A percentile compares a stretch with the other conserved stretches of the same genome.
phyloP scores from a whole-genome alignment of 1,139 yeast genomes.

The Candida tropicalis region DNA sequence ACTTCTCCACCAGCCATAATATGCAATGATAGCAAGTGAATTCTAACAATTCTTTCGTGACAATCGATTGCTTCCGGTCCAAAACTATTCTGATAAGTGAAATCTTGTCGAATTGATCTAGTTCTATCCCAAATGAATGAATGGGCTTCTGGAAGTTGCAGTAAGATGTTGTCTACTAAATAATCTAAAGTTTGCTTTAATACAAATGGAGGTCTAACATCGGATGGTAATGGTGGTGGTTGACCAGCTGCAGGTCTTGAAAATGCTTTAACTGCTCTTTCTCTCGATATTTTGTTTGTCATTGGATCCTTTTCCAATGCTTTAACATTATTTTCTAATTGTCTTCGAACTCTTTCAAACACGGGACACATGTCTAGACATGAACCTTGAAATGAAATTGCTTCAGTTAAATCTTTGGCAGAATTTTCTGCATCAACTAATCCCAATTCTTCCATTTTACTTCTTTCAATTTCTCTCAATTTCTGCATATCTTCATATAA shows the following conservation, averaged over 20 bases:
- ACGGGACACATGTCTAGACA: slow-evolving; percentile 95
- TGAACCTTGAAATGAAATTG: slow-evolving; percentile 83
- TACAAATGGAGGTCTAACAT: slow-evolving; percentile 89
- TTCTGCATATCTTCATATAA: slow-evolving; percentile 59
- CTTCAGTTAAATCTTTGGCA: slow-evolving; percentile 80
- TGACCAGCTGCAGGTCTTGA: slow-evolving; percentile 99
- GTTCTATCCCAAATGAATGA: slow-evolving; percentile 98
- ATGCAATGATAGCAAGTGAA: slow-evolving; percentile 82
- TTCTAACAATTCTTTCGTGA: slow-evolving; percentile 87
- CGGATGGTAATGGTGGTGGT: slow-evolving; percentile 96
- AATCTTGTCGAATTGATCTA: slow-evolving; percentile 96
- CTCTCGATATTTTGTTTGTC: slow-evolving; percentile 64
- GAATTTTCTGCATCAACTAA: slow-evolving; percentile 88
- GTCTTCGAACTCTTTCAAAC: slow-evolving; percentile 87
- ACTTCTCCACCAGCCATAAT: slow-evolving; percentile 78
- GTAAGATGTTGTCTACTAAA: slow-evolving; percentile 63
- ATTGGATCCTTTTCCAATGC: slow-evolving; percentile 69
- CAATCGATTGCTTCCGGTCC: slow-evolving; percentile 96
- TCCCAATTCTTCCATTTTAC: slow-evolving; percentile 78
- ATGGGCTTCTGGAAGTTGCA: slow-evolving; percentile 79
- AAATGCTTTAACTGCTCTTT: slow-evolving; percentile 84
- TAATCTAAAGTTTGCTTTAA: slow-evolving; percentile 67
- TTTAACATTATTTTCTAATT: slow-evolving; percentile 85
- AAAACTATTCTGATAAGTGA: slow-evolving; percentile 89
- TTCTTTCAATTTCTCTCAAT: slow-evolving; percentile 77